These are phyloP conservation scores for Monotropa hypopitys DNA, from an alignment of 179 eudicot genomes.

Conservation along the genomic window DNA sequence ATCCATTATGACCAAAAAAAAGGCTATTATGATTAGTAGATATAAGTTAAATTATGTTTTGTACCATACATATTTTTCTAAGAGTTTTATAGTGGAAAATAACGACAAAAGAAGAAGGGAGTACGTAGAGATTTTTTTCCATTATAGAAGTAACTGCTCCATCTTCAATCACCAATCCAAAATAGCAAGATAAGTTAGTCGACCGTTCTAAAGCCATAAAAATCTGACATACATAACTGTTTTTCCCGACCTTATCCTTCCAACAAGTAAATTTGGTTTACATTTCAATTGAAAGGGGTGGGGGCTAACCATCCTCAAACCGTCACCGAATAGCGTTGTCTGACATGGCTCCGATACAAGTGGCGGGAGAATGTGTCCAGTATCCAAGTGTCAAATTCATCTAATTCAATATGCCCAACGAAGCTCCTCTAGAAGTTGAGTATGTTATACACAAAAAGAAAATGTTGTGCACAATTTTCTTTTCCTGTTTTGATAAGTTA, in stretches of 20 bases:
- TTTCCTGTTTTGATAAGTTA: not conserved
- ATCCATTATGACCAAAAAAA: not conserved
- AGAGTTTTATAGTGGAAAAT: not conserved
- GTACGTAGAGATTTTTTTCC: not conserved
- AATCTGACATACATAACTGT: not conserved
- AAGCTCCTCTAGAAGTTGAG: not conserved
- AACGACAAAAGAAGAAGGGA: not conserved
- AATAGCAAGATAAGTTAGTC: not conserved
- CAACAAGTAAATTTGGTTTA: not conserved
- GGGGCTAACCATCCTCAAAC: not conserved
- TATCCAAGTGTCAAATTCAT: not conserved
- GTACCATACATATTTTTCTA: not conserved
- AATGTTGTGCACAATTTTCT: not conserved
- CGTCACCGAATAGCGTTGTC: not conserved
- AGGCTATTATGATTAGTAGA: not conserved
- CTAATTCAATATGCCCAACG: not conserved
- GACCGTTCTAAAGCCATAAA: not conserved
- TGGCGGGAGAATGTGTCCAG: not conserved
- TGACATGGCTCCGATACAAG: not conserved
- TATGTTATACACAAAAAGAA: not conserved
- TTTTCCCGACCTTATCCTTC: not conserved
- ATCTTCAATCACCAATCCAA: not conserved
- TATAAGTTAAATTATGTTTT: not conserved
- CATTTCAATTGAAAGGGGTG: not conserved
- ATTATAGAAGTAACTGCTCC: not conserved